Evolutionary conservation across 805 yeast genomes (phyloP), one percentile per base, ranked within the genome.

Genomic region (Torulaspora quercuum): DNA sequence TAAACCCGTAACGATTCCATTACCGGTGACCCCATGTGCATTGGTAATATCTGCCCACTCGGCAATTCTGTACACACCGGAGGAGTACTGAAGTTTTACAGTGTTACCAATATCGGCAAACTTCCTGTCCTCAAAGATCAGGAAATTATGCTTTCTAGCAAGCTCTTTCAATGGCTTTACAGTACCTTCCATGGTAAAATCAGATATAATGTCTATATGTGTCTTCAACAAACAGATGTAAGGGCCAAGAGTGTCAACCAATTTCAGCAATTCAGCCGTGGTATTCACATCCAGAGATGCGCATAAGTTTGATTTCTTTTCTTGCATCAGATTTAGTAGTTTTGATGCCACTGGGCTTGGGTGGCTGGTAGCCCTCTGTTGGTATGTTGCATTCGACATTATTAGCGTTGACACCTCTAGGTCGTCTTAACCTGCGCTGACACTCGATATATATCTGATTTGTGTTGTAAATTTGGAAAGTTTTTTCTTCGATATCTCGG

Each of bases 81-180:
- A 86, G 20, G 83, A 69, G 63, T 90, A 92, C 64, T 92, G 98
- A 29, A 86, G 75, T 65, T 90, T 89, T 37, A 92, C 98, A 1
- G 98, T 92, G 57, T 89, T 87, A 11, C 99, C 99, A 52, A 92
- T 92, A 63, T 92, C 99, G 15, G 99, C 98, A 64, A 92, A 92
- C 66, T 92, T 92, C 47, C 99, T 75, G 65, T 92, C 99, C 66
- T 92, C 99, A 58, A 92, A 92, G 48, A 92, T 82, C 71, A 92
- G 66, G 55, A 92, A 92, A 47, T 82, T 77, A 67, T 89, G 90
- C 56, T 88, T 87, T 50, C 76, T 67, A 13, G 96, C 76, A 20
- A 92, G 68, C 36, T 58, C 76, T 41, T 81, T 63, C 45, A 92
- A 67, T 1, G 97, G 97, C 5, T 63, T 63, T 18, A 90, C 74